Base-by-base conservation (phyloP, 257 asterid species). In the Linaria vulgaris region DNA sequence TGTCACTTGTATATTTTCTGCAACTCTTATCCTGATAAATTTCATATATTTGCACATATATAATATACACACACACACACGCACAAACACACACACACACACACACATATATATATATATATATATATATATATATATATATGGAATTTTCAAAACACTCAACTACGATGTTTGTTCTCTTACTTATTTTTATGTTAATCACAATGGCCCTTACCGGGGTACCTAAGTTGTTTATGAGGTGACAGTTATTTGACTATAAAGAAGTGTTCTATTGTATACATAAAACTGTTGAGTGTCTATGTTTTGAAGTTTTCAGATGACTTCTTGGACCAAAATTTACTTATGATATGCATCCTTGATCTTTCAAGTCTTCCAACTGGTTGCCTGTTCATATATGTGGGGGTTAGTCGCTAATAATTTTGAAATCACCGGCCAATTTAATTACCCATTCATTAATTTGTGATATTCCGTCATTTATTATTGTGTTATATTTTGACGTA, bases 1-100 rank as follows among this genome's bases (percentile, higher is more conserved):
- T 73, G 88, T 68, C 47, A 22, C 59, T 61, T 72, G 50, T 72
- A 53, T 66, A 15, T 63, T 60, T 51, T 64, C 46, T 38, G 20
- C 49, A 15, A 50, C n/a, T 50, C 5, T 52, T 50, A 43, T 46
- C 39, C 15, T 37, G 50, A 47, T 23, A 9, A 8, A 23, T 34
- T 58, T 54, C 25, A 30, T 43, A 7, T n/a, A 59, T 44, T n/a
- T n/a, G n/a, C n/a, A n/a, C n/a, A n/a, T n/a, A n/a, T n/a, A n/a
- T n/a, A n/a, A n/a, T n/a, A n/a, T n/a, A n/a, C n/a, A n/a, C n/a
- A n/a, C n/a, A n/a, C n/a, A n/a, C n/a, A n/a, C n/a, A n/a, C n/a
- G n/a, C n/a, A n/a, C n/a, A n/a, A n/a, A n/a, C n/a, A n/a, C n/a
- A n/a, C n/a, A n/a, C n/a, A n/a, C n/a, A n/a, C n/a, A n/a, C n/a